Conservation (phyloP, 305 asterid species). For the Solanum hybrid region DNA sequence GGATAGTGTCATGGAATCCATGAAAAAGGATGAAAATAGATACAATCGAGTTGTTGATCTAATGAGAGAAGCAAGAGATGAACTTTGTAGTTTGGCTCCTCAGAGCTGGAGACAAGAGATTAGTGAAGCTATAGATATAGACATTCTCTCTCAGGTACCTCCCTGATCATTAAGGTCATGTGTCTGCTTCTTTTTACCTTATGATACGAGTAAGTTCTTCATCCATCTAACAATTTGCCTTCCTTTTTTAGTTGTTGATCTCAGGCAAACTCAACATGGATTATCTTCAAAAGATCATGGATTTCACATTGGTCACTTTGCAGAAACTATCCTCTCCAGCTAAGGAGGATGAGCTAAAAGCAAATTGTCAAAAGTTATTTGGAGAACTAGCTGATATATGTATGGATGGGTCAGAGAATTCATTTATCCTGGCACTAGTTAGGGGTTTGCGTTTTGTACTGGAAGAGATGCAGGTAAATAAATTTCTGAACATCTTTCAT, state of each 20-base stretch:
- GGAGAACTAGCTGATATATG: conserved; percentile 47
- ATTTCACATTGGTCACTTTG: conserved; percentile 51
- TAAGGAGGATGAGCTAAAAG: conserved; percentile 50
- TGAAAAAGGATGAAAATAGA: conserved; percentile 52
- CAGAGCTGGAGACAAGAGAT: conserved; percentile 73
- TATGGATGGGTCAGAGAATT: conserved; percentile 27
- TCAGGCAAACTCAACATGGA: conserved; percentile 51
- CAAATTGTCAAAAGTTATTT: conserved; percentile 41
- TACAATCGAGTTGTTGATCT: conserved; percentile 54
- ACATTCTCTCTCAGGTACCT: conserved; percentile 62
- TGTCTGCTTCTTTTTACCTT: background rate
- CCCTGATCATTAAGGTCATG: conserved; percentile 3
- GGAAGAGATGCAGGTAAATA: conserved; percentile 72
- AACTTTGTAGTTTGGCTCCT: conserved; percentile 67
- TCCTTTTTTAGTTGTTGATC: conserved; percentile 41
- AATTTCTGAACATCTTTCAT: background rate
- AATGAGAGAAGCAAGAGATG: conserved; percentile 78
- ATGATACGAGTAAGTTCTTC: background rate
- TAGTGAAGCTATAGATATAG: conserved; percentile 61
- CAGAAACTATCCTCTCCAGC: conserved; percentile 83
- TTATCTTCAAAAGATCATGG: conserved; percentile 65
- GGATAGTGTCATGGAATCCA: conserved; percentile 76
- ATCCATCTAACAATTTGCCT: background rate
- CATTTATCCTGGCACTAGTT: conserved; percentile 41
- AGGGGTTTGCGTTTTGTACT: conserved; percentile 79